Evolutionary conservation across 1,139 yeast species (phyloP).

Genomic region (Suhomyces chickasaworum): DNA sequence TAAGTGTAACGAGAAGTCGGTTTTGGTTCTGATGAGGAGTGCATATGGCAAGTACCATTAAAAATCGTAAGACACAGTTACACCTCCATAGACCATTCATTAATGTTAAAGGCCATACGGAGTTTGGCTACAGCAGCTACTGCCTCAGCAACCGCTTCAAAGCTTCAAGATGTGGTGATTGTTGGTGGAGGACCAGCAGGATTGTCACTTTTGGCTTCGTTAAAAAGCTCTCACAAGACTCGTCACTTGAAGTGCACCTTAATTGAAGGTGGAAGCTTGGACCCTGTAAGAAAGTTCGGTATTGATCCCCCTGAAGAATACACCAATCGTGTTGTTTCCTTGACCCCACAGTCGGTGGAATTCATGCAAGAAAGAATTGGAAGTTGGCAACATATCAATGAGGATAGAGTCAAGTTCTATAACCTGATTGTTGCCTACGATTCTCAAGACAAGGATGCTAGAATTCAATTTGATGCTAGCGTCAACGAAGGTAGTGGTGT

Average conservation of each 20-base stretch:
- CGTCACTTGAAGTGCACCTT: constrained; percentile 62
- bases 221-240: constrained; percentile 64
- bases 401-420: constrained; percentile 74
- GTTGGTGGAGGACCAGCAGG: constrained; percentile 99
- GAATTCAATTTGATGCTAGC: constrained; percentile 65
- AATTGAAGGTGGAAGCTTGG: constrained; percentile 70
- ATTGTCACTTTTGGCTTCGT: constrained; percentile 78
- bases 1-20: too few relatives aligned
- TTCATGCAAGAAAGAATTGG: constrained; percentile 67
- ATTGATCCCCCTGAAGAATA: constrained; percentile 57
- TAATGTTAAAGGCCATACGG: constrained; percentile 11
- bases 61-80: constrained; percentile 8
- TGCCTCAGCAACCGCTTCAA: not conserved
- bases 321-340: constrained; percentile 81
- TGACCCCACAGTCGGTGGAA: constrained; percentile 78
- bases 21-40: not conserved
- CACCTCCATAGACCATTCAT: not conserved
- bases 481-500: constrained; percentile 25
- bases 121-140: constrained; percentile 11
- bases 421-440: constrained; percentile 87
- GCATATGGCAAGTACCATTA: not conserved
- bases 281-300: constrained; percentile 53
- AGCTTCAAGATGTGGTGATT: constrained; percentile 69
- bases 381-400: constrained; percentile 69
- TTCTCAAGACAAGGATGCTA: constrained; percentile 65